Evolutionary conservation across 352 stramenopile genomes (phyloP).

Genomic region (Phytophthora pistaciae): DNA sequence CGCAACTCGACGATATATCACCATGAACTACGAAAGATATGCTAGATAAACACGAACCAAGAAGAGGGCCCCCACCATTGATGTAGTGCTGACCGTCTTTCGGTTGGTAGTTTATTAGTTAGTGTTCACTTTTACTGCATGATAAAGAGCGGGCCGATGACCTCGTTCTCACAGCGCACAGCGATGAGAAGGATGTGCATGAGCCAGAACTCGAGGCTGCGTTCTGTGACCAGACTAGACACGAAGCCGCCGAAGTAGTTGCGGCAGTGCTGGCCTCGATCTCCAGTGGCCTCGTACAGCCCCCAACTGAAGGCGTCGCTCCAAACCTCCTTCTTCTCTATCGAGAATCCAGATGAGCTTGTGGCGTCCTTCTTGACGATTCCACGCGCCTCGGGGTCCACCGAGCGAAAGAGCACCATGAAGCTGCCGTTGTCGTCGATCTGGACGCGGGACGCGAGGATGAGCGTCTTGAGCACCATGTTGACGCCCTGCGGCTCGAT

Average conservation of each 20-base stretch:
- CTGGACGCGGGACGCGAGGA: slow-evolving; percentile 64
- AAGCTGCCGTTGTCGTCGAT: slow-evolving; percentile 57
- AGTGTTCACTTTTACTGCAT: slow-evolving; percentile 35
- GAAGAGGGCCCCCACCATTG: slow-evolving; percentile 22
- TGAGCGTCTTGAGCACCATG: slow-evolving; percentile 59
- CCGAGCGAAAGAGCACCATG: slow-evolving; percentile 70
- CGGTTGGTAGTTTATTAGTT: slow-evolving; percentile 11
- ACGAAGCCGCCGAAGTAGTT: slow-evolving; percentile 79
- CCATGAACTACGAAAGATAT: background rate
- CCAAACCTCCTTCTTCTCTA: slow-evolving; percentile 47
- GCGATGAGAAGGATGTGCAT: slow-evolving; percentile 77
- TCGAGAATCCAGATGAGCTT: slow-evolving; percentile 29
- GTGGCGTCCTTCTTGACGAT: slow-evolving; percentile 17
- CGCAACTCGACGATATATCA: background rate
- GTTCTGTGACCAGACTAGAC: slow-evolving; percentile 42
- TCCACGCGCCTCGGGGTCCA: slow-evolving; percentile 49
- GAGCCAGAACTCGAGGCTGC: slow-evolving; percentile 69
- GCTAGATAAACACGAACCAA: slow-evolving; percentile 14
- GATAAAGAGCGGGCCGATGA: slow-evolving; percentile 62
- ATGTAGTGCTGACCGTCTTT: slow-evolving; percentile 18
- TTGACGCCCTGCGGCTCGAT: slow-evolving; percentile 56
- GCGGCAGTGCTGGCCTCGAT: slow-evolving; percentile 50
- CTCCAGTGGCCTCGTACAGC: slow-evolving; percentile 56
- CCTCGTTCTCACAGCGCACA: slow-evolving; percentile 71
- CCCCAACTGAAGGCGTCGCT: slow-evolving; percentile 75